phyloP scores from a whole-genome alignment of 2,329 filamentous ascomycete genomes.

The Sporothrix inflata region DNA sequence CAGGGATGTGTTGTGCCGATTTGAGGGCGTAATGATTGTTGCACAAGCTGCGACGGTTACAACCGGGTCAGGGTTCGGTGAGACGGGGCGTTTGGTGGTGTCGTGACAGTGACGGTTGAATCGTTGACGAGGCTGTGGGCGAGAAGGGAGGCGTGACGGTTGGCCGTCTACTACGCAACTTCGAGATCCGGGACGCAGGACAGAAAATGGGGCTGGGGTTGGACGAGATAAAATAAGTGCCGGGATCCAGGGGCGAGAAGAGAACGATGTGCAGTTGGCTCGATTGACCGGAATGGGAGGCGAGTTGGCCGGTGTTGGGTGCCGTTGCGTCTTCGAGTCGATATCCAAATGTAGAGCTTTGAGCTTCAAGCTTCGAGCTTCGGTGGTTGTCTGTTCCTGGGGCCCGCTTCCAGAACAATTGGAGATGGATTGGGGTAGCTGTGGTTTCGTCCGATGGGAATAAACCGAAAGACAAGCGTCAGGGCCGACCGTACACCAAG shows the following conservation, averaged over 20 bases:
- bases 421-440: constrained; percentile 20
- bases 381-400: background rate
- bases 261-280: background rate
- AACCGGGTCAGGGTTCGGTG: background rate
- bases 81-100: background rate
- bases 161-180: background rate
- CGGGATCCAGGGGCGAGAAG: background rate
- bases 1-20: background rate
- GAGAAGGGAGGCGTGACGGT: background rate
- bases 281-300: background rate
- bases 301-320: background rate
- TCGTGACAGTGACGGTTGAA: background rate
- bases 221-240: background rate
- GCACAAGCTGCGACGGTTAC: background rate
- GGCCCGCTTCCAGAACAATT: background rate
- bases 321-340: background rate
- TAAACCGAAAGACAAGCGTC: constrained; percentile 3
- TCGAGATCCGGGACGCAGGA: background rate
- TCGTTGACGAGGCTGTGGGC: background rate
- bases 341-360: background rate
- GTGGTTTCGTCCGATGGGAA: constrained; percentile 6
- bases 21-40: background rate
- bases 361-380: background rate
- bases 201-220: background rate
- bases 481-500: background rate